Base-by-base conservation (phyloP, 768 basidiomycete genomes). In the Naganishia vishniacii region DNA sequence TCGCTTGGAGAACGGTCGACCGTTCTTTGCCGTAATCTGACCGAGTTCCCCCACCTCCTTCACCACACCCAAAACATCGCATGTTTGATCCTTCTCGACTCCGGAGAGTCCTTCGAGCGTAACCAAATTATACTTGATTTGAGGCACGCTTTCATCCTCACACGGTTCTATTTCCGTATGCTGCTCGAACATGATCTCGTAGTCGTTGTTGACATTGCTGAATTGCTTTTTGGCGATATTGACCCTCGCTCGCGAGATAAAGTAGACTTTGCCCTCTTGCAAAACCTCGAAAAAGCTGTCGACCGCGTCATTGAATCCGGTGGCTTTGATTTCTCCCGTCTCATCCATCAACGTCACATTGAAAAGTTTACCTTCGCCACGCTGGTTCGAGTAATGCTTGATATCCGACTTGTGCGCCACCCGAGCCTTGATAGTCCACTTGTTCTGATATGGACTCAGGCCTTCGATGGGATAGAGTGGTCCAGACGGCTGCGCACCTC, bases 141-240 rank as follows among this genome's bases (percentile, higher is more conserved):
- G 82, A 1, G 95, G 94, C 15, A 92, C 81, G 11, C 81, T 79
- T 11, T 84, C 80, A 71, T 97, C 94, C 47, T 83, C 83, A 71
- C 91, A 92, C 92, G 91, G 89, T 73, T 89, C 87, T 23, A 98
- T 81, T 65, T 89, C 88, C 0, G 91, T 91, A 62, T 84, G 82
- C 66, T 83, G 84, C 68, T 92, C 90, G n/a, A 99, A 81, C 53
- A 80, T 82, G 67, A 99, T 84, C 75, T 98, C 93, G 71, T 97
- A 98, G 73, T 98, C 93, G 73, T 93, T 95, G 67, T 82, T 79
- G 53, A 94, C 78, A 72, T 89, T 91, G 34, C 84, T 88, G 77
- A 94, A 99, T 78, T 95, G 93, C 79, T 92, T 97, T 81, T 95
- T 98, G 32, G 93, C 94, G 15, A 97, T 85, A 72, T 91, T 90